Evolutionary conservation across 306 rosid species (phyloP).

Genomic region (Gleditsia sinensis): DNA sequence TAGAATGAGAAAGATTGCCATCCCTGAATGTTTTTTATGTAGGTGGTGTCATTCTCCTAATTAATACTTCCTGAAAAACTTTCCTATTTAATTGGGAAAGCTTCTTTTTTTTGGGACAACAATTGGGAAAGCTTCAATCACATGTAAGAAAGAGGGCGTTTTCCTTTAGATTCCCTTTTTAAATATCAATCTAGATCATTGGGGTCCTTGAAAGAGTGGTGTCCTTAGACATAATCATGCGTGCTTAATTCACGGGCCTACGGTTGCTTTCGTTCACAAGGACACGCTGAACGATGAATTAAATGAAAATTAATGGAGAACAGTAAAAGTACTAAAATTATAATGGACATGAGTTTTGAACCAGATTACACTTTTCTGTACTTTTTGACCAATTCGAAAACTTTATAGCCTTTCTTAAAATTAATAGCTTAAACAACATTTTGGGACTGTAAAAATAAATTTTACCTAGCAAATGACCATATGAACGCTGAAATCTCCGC

Average conservation of each 20-base stretch:
- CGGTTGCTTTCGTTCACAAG: not conserved
- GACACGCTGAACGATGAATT: not conserved
- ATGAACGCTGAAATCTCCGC: not conserved
- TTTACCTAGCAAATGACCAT: not conserved
- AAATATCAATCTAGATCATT: not conserved
- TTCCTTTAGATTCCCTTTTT: too few species aligned
- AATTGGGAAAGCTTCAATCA: too few species aligned
- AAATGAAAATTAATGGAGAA: not conserved
- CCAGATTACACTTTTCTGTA: not conserved
- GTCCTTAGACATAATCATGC: not conserved
- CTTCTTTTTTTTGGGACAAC: too few species aligned
- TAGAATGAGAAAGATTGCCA: too few species aligned
- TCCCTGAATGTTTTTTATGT: too few species aligned
- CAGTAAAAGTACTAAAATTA: not conserved
- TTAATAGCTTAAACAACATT: not conserved
- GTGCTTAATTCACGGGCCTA: not conserved
- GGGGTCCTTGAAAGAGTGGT: not conserved
- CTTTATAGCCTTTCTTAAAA: not conserved
- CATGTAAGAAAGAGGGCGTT: too few species aligned
- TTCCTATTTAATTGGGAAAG: too few species aligned
- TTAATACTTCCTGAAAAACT: too few species aligned
- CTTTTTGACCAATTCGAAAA: not conserved
- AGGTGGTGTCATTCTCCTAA: too few species aligned
- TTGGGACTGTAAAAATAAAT: not conserved
- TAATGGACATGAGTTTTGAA: not conserved